phyloP scores from a whole-genome alignment of 2,329 filamentous ascomycete genomes.

The Aspergillus sp. region DNA sequence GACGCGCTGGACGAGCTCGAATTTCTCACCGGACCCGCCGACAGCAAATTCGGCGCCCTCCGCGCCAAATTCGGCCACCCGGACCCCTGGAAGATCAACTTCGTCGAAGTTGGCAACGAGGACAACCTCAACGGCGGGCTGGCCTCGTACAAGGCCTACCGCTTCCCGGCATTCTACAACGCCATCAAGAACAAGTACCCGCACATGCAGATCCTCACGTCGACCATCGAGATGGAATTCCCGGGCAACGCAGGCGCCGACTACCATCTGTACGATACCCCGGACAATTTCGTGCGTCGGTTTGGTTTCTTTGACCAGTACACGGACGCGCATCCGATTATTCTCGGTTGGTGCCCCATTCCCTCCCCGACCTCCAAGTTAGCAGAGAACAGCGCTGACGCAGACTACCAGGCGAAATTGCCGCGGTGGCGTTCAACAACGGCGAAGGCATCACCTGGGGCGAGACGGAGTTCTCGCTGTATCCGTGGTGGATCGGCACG shows the following conservation, averaged over 20 bases:
- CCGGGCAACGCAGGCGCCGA: slow-evolving; percentile 17
- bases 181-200: slow-evolving; percentile 50
- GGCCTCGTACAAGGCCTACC: slow-evolving; percentile 43
- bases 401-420: slow-evolving; percentile 15
- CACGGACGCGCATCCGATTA: slow-evolving; percentile 12
- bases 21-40: slow-evolving; percentile 16
- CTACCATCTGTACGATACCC: slow-evolving; percentile 45
- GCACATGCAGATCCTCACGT: slow-evolving; percentile 41
- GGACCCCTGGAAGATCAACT: slow-evolving; percentile 51
- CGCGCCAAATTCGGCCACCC: slow-evolving; percentile 53
- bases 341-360: slow-evolving; percentile 19
- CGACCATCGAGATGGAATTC: slow-evolving; percentile 18
- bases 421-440: slow-evolving; percentile 35
- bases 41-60: slow-evolving; percentile 31
- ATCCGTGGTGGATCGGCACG: slow-evolving; percentile 50
- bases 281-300: slow-evolving; percentile 41
- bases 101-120: slow-evolving; percentile 60
- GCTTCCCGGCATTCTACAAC: slow-evolving; percentile 51
- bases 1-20: slow-evolving; percentile 29
- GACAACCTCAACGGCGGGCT: slow-evolving; percentile 50
- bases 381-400: background rate
- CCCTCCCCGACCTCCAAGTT: no score
- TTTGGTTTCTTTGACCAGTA: slow-evolving; percentile 48
- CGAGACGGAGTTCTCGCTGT: slow-evolving; percentile 36
- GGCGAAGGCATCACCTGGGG: slow-evolving; percentile 36